Evolutionary conservation across 1,284 basidiomycete species (phyloP), one percentile per base, ranked within the genome.

Genomic region (Cutaneotrichosporon sp.): DNA sequence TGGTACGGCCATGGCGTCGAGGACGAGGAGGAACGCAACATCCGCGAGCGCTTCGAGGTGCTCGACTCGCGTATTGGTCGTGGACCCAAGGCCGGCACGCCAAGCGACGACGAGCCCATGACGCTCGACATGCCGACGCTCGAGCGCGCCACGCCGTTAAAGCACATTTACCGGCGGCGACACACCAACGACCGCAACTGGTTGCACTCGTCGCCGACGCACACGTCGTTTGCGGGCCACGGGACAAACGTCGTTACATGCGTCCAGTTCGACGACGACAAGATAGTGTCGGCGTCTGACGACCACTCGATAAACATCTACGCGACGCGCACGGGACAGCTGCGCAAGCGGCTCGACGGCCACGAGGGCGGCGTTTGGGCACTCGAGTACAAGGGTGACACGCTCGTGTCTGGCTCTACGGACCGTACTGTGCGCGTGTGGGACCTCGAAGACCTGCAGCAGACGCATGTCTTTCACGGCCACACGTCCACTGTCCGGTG

Each of bases 311-410:
- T 97, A 65, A 88, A 92, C 69, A 84, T 96, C 43, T 94, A 93
- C 72, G 86, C 85, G 22, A 90, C 90, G 15, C 73, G 80, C 21
- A 89, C 86, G 0, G 92, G 92, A 7, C 80, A 83, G 44, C 80
- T 89, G 21, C 74, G 86, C 5, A 83, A 81, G 49, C 82, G 84
- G 1, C 79, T 97, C 18, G 81, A 87, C 53, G 92, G 92, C 2
- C 93, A 97, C 68, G 88, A 92, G 66, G 92, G 92, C 39, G 92
- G 93, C 33, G 90, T 97, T 2, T 97, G 92, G 92, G 92, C 93
- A 8, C 78, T 97, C 18, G 73, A 79, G 62, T 79, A 78, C 62
- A 84, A 87, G 68, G 77, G 74, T 43, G 86, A 94, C 67, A 87
- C 84, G 1, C 82, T 97, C 12, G 92, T 97, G 57, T 90, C 86